Evolutionary conservation across 768 basidiomycete species (phyloP).

Genomic region (Lyophyllum shimeji): DNA sequence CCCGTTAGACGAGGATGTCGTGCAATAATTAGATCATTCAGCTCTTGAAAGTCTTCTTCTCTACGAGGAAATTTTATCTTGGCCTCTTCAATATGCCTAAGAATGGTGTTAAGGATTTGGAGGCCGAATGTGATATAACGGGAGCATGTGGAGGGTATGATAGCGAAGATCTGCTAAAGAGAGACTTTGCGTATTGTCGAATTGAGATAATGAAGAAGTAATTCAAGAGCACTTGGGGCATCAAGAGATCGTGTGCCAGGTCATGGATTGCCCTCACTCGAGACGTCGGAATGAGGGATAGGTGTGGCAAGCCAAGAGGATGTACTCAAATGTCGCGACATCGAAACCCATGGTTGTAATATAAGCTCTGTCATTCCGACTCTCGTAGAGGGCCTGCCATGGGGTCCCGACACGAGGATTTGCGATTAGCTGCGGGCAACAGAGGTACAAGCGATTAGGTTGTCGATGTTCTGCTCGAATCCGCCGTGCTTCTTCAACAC

Average conservation of each 20-base stretch:
- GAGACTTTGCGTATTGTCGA: conserved; percentile 38
- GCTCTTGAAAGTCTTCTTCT: conserved; percentile 27
- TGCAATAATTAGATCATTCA: conserved; percentile 23
- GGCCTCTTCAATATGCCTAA: too few relatives aligned
- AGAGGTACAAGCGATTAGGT: conserved; percentile 23
- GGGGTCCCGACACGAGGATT: conserved; percentile 29
- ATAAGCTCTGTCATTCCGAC: too few relatives aligned
- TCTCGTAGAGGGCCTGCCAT: conserved; percentile 31
- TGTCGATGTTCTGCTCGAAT: background rate
- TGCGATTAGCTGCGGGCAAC: conserved; percentile 27
- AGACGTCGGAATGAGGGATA: too few relatives aligned
- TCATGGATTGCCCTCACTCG: too few relatives aligned
- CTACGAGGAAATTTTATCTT: too few relatives aligned
- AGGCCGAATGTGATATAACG: too few relatives aligned
- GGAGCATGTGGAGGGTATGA: conserved; percentile 35
- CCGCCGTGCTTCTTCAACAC: conserved; percentile 3
- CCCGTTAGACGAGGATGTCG: conserved; percentile 31
- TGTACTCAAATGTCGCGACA: conserved; percentile 27
- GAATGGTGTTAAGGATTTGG: too few relatives aligned
- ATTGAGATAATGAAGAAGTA: conserved; percentile 37
- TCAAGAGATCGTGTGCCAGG: conserved; percentile 39
- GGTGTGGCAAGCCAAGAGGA: too few relatives aligned
- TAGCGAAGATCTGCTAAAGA: conserved; percentile 41
- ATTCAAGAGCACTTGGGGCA: conserved; percentile 39
- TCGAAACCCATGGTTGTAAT: conserved; percentile 32